Conservation (phyloP, 306 rosid genomes). For the Gastrolobium villosum region DNA sequence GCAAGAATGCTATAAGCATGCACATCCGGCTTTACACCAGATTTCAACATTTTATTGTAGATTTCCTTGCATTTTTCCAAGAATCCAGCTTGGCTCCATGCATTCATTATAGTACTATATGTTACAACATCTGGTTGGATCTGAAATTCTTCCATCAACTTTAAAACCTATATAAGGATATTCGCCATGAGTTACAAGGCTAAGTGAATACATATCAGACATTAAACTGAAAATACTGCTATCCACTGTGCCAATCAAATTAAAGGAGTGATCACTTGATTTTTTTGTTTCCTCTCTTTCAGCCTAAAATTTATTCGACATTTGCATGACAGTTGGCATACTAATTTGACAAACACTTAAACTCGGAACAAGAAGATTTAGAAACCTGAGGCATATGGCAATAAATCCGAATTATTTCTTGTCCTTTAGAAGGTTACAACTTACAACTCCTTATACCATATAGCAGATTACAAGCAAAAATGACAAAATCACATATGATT, state of each 20-base stretch:
- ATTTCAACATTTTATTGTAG: slow-evolving; percentile 69
- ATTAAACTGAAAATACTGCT: background rate
- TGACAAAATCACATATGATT: slow-evolving; percentile 13
- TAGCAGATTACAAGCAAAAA: slow-evolving; percentile 6
- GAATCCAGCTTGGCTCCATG: slow-evolving; percentile 84
- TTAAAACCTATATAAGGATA: slow-evolving; percentile 63
- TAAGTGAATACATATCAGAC: background rate
- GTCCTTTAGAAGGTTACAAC: slow-evolving; percentile 11
- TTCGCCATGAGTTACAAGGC: slow-evolving; percentile 26
- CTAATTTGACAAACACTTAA: background rate
- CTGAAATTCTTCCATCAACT: slow-evolving; percentile 69
- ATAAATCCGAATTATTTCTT: background rate
- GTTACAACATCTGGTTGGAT: slow-evolving; percentile 78
- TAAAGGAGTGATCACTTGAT: background rate
- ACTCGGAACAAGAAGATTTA: slow-evolving; percentile 14
- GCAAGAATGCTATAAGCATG: slow-evolving; percentile 84
- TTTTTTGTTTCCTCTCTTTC: background rate
- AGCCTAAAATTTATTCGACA: slow-evolving; percentile 1
- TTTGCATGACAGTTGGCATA: slow-evolving; percentile 20
- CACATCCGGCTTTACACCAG: slow-evolving; percentile 72
- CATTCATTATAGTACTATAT: slow-evolving; percentile 79
- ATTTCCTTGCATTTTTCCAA: slow-evolving; percentile 70
- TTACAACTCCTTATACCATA: slow-evolving; percentile 11
- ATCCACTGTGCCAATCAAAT: slow-evolving; percentile 15
- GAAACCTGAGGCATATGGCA: background rate